phyloP scores from a whole-genome alignment of 352 stramenopile species.

The Phytophthora pistaciae region DNA sequence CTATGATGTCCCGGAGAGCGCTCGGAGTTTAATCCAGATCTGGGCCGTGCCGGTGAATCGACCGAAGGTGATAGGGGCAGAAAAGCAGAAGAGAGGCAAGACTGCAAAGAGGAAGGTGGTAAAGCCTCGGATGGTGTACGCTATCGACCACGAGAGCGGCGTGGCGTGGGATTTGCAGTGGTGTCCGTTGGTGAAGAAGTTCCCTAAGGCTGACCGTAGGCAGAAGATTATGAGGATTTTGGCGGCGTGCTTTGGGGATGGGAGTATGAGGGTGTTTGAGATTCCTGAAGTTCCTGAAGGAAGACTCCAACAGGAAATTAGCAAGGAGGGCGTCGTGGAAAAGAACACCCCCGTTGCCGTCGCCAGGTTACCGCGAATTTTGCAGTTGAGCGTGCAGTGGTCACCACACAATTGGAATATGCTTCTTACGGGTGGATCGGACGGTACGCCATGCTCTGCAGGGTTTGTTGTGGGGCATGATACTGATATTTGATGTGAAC shows the following conservation, averaged over 20 bases:
- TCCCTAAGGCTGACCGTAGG: conserved; percentile 29
- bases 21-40: conserved; percentile 76
- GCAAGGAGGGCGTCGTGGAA: conserved; percentile 46
- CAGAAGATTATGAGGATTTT: conserved; percentile 65
- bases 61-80: conserved; percentile 5
- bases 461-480: neutral
- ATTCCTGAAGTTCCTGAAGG: conserved; percentile 56
- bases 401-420: conserved; percentile 74
- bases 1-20: conserved; percentile 65
- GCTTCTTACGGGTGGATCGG: conserved; percentile 82
- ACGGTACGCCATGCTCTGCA: conserved; percentile 47
- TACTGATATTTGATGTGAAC: conserved; percentile 16
- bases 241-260: conserved; percentile 80
- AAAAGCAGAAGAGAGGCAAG: neutral
- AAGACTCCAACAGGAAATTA: conserved; percentile 35
- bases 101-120: conserved; percentile 6
- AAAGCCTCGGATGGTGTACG: conserved; percentile 71
- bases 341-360: conserved; percentile 55
- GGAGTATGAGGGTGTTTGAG: conserved; percentile 75
- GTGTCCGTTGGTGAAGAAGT: conserved; percentile 62
- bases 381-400: conserved; percentile 82
- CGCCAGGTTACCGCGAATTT: conserved; percentile 49
- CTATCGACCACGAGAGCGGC: conserved; percentile 78
- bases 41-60: conserved; percentile 71
- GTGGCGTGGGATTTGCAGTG: conserved; percentile 88